A percentile compares a stretch with the other conserved stretches of the same genome.
Conservation (phyloP, 2,329 filamentous ascomycete species). For the Fusarium setosum region DNA sequence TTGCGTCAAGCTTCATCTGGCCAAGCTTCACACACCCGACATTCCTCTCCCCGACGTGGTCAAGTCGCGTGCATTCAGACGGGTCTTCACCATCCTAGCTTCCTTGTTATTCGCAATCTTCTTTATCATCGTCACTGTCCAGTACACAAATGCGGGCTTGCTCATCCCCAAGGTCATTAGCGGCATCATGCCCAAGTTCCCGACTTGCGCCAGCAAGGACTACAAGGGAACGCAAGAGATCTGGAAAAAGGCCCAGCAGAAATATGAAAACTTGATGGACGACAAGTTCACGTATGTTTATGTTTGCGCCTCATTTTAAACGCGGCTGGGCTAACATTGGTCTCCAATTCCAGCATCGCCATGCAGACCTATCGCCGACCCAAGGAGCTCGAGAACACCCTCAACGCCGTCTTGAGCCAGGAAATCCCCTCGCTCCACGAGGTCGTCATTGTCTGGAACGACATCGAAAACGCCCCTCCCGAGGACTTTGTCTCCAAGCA, state of each 20-base stretch:
- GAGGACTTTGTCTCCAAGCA: constrained; percentile 42
- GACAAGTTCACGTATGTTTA: constrained; percentile 48
- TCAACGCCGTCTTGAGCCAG: constrained; percentile 41
- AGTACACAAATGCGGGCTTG: constrained; percentile 30
- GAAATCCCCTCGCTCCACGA: constrained; percentile 51
- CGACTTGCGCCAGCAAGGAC: constrained; percentile 29
- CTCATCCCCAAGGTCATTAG: constrained; percentile 31
- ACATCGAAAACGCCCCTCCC: constrained; percentile 46
- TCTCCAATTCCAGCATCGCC: constrained; percentile 45
- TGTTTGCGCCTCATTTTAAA: rapidly evolving
- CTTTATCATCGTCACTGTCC: constrained; percentile 28
- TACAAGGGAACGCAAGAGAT: constrained; percentile 22
- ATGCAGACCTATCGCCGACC: constrained; percentile 52
- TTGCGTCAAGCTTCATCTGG: neutral
- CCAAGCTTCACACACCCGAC: constrained; percentile 10
- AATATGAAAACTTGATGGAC: constrained; percentile 39
- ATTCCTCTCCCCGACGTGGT: constrained; percentile 12
- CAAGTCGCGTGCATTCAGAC: constrained; percentile 36
- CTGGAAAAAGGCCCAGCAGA: constrained; percentile 38
- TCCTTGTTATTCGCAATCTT: constrained; percentile 17
- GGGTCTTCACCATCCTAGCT: constrained; percentile 14
- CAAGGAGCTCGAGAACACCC: constrained; percentile 47
- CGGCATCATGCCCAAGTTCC: constrained; percentile 27
- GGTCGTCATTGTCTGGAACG: constrained; percentile 53
- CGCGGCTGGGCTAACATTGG: neutral